phyloP scores from a whole-genome alignment of 495 filamentous ascomycete species.

The Xylaria intraflava region DNA sequence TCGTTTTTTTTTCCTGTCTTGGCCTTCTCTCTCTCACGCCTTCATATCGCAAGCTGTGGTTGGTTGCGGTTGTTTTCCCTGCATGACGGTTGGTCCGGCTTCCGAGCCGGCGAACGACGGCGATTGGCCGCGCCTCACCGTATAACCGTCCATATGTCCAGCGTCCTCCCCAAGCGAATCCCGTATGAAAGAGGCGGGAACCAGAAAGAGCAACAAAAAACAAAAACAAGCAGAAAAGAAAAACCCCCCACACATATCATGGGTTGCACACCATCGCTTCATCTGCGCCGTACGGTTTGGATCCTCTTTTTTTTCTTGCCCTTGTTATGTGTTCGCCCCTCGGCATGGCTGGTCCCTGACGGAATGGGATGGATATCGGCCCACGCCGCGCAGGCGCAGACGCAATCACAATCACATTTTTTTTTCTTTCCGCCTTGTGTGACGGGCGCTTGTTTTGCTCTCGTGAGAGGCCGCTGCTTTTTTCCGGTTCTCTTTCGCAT shows the following conservation, averaged over 20 bases:
- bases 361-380: constrained; percentile 12
- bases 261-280: not conserved
- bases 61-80: not conserved
- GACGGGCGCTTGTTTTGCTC: not conserved
- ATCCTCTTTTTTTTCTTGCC: not conserved
- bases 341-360: no score
- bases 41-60: not conserved
- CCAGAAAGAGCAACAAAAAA: not conserved
- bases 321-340: not conserved
- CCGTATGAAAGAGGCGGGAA: constrained; percentile 7
- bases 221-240: not conserved
- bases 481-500: not conserved
- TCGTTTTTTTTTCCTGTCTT: not conserved
- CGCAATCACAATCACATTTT: constrained; percentile 9
- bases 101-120: constrained; percentile 1
- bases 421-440: not conserved
- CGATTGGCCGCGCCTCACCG: constrained; percentile 11
- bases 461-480: not conserved
- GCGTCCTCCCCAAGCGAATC: not conserved
- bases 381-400: constrained; percentile 2
- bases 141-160: constrained; percentile 8
- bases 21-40: not conserved
- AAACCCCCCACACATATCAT: not conserved
- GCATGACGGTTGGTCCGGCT: constrained; percentile 6
- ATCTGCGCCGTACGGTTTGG: not conserved